Base-by-base conservation (phyloP, 1,139 yeast genomes). In the Geotrichum restrictum region DNA sequence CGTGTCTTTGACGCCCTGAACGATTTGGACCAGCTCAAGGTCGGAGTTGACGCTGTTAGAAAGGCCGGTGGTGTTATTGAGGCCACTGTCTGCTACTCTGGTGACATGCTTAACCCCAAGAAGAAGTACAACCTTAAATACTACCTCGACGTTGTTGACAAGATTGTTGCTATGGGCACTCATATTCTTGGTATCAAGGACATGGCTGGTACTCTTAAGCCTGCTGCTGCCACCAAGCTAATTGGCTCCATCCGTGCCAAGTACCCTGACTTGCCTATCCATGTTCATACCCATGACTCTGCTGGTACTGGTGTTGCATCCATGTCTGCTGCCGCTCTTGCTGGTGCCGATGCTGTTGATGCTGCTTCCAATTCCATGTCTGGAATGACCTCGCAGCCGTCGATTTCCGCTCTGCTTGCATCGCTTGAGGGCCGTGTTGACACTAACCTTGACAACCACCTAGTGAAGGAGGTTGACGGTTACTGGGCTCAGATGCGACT, bases 271-370 rank as follows among this genome's bases (percentile, higher is more conserved):
- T 78, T 94, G 67, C 97, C 98, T 61, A 91, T 93, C 67, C 99
- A 93, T 70, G 98, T 93, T 47, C 99, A 93, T 74, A 91, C 98
- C 38, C 99, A 93, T 73, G 99, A 93, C 74, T 89, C 98, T 60
- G 98, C 99, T 45, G 99, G 98, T 76, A 94, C 98, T 52, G 99
- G 96, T 73, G 97, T 93, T 59, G 91, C 98, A 33, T 85, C 96
- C 41, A 91, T 93, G 95, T 84, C 85, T 60, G 96, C 94, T 6
- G 84, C 91, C 71, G 98, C 98, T 33, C 71, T 78, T 62, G 95
- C 97, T 32, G 99, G 99, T 66, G 98, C 98, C 42, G 98, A 94
- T 75, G 95, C 87, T 57, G 97, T 93, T 62, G 99, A 93, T 71
- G 95, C 94, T 62, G 98, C 98, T 16, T 82, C 95, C 57, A 94